Conservation (phyloP, 108 stramenopile species). For the Stephanodiscus minutulus region DNA sequence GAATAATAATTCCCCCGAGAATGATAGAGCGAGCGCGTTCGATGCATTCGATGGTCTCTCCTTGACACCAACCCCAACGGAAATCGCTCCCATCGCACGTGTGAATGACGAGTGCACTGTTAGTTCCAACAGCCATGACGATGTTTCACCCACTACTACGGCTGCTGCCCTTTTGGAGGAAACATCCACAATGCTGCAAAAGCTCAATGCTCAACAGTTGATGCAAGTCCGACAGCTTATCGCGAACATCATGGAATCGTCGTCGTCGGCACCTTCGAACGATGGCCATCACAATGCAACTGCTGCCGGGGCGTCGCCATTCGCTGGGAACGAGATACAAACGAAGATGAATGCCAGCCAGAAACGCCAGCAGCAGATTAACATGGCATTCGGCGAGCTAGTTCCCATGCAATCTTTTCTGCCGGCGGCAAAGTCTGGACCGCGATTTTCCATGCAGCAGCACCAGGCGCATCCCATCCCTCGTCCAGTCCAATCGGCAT, state of each 20-base stretch:
- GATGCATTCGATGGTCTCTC: constrained; percentile 59
- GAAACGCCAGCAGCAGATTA: not conserved
- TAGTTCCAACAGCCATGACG: constrained; percentile 15
- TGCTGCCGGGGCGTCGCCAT: not conserved
- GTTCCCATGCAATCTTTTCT: not conserved
- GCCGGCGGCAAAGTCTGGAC: not conserved
- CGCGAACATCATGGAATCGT: constrained; percentile 11
- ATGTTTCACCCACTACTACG: not conserved
- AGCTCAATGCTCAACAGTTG: constrained; percentile 35
- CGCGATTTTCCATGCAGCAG: constrained; percentile 17
- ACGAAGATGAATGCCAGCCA: not conserved
- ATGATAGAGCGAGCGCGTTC: constrained; percentile 46
- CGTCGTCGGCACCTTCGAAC: constrained; percentile 4
- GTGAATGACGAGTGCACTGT: no score
- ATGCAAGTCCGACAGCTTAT: constrained; percentile 38
- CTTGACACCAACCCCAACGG: constrained; percentile 38
- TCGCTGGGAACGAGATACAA: not conserved
- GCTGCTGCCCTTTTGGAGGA: constrained; percentile 18
- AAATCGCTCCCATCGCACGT: not conserved
- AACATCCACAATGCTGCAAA: constrained; percentile 29
- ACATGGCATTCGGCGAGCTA: not conserved
- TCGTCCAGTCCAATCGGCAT: not conserved
- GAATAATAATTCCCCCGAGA: no score
- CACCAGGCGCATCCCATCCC: not conserved
- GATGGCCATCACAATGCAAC: not conserved